Conservation (phyloP, 108 stramenopile species). For the Nannochloropsis oceanica region DNA sequence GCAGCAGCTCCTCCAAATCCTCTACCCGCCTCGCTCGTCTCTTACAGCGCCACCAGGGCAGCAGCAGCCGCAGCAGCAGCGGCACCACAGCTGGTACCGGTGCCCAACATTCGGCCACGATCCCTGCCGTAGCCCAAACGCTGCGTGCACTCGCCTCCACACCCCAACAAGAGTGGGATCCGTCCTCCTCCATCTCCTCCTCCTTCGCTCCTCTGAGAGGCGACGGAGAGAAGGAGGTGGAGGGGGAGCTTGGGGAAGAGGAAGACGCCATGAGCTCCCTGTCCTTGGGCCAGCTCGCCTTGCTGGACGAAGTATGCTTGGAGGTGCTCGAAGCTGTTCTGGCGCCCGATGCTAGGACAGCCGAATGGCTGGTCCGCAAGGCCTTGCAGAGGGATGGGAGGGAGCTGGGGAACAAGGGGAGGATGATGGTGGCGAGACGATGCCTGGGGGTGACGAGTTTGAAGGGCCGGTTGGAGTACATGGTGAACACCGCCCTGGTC, state of each 20-base stretch:
- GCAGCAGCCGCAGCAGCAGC: not conserved
- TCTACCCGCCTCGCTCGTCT: not conserved
- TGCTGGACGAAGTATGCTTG: not conserved
- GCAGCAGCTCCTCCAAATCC: not conserved
- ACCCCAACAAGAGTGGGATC: too few relatives aligned
- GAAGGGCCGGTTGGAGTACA: not conserved
- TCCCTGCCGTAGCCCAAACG: too few relatives aligned
- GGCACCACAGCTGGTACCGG: too few relatives aligned
- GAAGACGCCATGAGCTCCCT: not conserved
- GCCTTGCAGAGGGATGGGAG: not conserved
- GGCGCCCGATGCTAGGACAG: not conserved
- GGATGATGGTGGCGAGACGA: not conserved
- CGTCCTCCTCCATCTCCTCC: too few relatives aligned
- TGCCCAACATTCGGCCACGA: too few relatives aligned
- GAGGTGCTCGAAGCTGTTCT: not conserved
- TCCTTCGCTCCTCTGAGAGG: too few relatives aligned
- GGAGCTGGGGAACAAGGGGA: not conserved
- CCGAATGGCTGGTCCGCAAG: not conserved
- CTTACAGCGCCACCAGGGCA: not conserved
- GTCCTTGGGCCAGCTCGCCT: not conserved
- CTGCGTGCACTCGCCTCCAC: too few relatives aligned
- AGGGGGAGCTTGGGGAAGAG: not conserved
- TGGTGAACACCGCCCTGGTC: not conserved
- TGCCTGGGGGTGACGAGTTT: not conserved
- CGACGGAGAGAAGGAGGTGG: not conserved